phyloP scores from a whole-genome alignment of 768 basidiomycete species.

The Tremella fuciformis region DNA sequence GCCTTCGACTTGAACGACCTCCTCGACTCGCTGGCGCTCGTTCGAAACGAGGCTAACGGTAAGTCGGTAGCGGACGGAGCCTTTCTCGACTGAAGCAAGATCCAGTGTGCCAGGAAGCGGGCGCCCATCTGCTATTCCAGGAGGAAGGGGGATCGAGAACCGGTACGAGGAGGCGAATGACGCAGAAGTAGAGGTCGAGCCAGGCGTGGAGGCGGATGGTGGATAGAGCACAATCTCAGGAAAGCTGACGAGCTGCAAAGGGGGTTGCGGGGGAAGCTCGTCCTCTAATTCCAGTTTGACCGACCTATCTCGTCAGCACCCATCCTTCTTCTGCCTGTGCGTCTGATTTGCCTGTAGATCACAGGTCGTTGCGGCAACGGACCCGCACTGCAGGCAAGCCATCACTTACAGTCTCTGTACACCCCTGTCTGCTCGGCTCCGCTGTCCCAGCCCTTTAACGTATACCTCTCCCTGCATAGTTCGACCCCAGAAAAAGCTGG shows the following conservation, averaged over 20 bases:
- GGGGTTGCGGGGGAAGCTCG: slow-evolving; percentile 27
- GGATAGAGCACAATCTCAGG: slow-evolving; percentile 27
- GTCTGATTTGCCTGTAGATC: neutral
- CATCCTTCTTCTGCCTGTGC: neutral
- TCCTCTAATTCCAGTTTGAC: slow-evolving; percentile 33
- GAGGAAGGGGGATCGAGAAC: slow-evolving; percentile 36
- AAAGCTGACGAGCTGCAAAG: slow-evolving; percentile 25
- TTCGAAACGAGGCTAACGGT: slow-evolving; percentile 22
- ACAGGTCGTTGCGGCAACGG: neutral
- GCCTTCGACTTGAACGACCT: slow-evolving; percentile 27
- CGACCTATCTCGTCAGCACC: slow-evolving; percentile 21
- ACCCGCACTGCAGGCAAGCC: neutral
- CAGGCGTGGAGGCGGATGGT: neutral
- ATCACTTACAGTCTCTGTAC: slow-evolving; percentile 29
- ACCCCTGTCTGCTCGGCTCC: slow-evolving; percentile 13
- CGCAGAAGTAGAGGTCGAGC: slow-evolving; percentile 15
- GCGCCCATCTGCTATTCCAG: neutral
- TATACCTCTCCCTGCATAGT: slow-evolving; percentile 47
- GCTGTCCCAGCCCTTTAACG: slow-evolving; percentile 45
- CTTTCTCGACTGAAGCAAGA: slow-evolving; percentile 28
- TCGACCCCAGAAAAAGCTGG: slow-evolving; percentile 46
- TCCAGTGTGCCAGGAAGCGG: slow-evolving; percentile 45
- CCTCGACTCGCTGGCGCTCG: slow-evolving; percentile 20
- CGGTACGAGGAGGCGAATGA: slow-evolving; percentile 35
- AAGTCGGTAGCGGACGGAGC: slow-evolving; percentile 39